Base-by-base conservation (phyloP, 2,329 filamentous ascomycete genomes). In the Zymoseptoria crescenta region DNA sequence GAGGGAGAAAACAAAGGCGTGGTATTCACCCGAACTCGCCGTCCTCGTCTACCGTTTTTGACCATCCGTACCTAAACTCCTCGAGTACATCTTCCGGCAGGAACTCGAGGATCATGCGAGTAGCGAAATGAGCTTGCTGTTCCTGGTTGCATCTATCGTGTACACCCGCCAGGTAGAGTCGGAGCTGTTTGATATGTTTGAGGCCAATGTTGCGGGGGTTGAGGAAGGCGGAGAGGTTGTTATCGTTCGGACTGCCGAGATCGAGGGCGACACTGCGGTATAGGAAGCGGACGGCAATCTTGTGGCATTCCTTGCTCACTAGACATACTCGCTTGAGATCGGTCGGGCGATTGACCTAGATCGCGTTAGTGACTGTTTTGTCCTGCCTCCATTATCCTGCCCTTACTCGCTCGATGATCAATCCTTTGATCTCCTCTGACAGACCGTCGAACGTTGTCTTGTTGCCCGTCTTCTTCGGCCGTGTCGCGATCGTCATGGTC, bases 271-370 rank as follows among this genome's bases (percentile, higher is more conserved):
- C 75, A 61, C 76, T 73, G 60, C 74, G 70, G 67, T 80, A 80
- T 30, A 80, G 74, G 53, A 71, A 69, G 57, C 75, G 76, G 51
- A 75, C 76, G 53, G 76, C 72, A 65, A 80, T 74, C 30, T 77
- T 69, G 67, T 79, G 77, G 20, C 80, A 70, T 58, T 78, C 73
- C 59, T 77, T 77, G 69, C 73, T 77, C 6, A 75, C 73, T 45
- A 80, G 75, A 62, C 77, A 80, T 51, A 79, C 67, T 57, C 72
- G 76, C 61, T 76, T 75, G 65, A 80, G 75, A 61, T 80, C 76
- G 59, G 75, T 76, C 4, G 77, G 78, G 16, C 77, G 76, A 53
- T 67, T 73, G 56, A 79, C 70, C 74, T 78, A 49, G 30, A 20
- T 16, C 10, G 56, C 21, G 16, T 61, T 55, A 60, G 58, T 41